Conservation (phyloP, 2,329 filamentous ascomycete species). For the Penicillium nordicum region DNA sequence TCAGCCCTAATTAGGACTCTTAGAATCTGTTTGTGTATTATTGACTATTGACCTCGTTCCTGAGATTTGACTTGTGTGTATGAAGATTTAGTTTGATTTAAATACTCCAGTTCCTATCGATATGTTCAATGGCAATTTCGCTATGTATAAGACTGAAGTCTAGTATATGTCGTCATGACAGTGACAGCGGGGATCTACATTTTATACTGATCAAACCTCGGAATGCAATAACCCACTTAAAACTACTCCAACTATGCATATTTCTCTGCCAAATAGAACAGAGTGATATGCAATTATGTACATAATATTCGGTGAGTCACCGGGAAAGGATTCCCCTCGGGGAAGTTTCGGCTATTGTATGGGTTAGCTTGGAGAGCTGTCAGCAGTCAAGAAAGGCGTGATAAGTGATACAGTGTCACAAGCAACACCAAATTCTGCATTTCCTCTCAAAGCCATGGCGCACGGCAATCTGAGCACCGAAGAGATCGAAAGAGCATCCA, state of each 20-base stretch:
- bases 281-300: neutral
- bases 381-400: neutral
- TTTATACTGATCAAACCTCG: neutral
- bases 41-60: neutral
- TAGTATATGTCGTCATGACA: neutral
- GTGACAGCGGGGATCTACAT: neutral
- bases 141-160: neutral
- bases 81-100: neutral
- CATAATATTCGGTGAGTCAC: neutral
- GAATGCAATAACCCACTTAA: no score
- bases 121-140: neutral
- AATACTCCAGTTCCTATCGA: neutral
- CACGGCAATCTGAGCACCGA: neutral
- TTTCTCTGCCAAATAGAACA: neutral
- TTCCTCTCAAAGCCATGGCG: neutral
- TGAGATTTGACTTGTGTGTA: neutral
- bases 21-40: neutral
- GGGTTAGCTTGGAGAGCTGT: neutral
- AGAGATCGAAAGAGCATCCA: constrained; percentile 31
- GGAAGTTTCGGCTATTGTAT: neutral
- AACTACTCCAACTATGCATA: neutral
- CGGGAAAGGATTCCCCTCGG: neutral
- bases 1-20: neutral
- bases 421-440: neutral
- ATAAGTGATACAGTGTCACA: neutral